phyloP scores from a whole-genome alignment of 2,329 filamentous ascomycete species.

The Talaromyces piceae region DNA sequence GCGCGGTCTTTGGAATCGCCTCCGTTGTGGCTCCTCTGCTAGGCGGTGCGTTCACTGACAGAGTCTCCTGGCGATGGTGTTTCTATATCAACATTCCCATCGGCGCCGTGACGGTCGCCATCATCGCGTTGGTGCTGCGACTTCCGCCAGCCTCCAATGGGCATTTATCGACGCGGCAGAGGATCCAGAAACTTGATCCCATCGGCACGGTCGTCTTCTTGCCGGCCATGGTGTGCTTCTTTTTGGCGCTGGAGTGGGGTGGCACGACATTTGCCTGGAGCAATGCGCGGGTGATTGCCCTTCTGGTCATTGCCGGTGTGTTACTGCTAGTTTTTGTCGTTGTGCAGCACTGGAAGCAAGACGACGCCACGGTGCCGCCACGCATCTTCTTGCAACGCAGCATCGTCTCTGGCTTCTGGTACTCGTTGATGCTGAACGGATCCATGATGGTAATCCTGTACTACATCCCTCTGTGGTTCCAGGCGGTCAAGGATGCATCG shows the following conservation, averaged over 20 bases:
- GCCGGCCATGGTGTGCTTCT: constrained; percentile 9
- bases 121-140: neutral
- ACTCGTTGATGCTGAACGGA: constrained; percentile 28
- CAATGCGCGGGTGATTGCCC: constrained; percentile 14
- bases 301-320: constrained; percentile 15
- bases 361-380: constrained; percentile 23
- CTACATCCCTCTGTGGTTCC: constrained; percentile 26
- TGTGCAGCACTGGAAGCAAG: constrained; percentile 15
- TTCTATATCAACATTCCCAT: constrained; percentile 29
- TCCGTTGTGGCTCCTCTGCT: constrained; percentile 22
- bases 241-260: constrained; percentile 12
- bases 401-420: constrained; percentile 25
- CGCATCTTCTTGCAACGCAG: constrained; percentile 31
- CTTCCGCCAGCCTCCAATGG: neutral
- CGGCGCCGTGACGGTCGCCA: constrained; percentile 14
- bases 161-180: neutral
- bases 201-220: constrained; percentile 2
- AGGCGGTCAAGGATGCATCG: constrained; percentile 25
- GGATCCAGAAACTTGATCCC: constrained; percentile 2
- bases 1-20: constrained; percentile 23
- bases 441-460: constrained; percentile 28
- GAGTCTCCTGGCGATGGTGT: constrained; percentile 27
- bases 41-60: constrained; percentile 24
- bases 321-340: constrained; percentile 14
- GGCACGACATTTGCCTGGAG: constrained; percentile 14